Evolutionary conservation across 2,329 filamentous ascomycete genomes (phyloP).

Genomic region (Stagonosporopsis tanaceti): DNA sequence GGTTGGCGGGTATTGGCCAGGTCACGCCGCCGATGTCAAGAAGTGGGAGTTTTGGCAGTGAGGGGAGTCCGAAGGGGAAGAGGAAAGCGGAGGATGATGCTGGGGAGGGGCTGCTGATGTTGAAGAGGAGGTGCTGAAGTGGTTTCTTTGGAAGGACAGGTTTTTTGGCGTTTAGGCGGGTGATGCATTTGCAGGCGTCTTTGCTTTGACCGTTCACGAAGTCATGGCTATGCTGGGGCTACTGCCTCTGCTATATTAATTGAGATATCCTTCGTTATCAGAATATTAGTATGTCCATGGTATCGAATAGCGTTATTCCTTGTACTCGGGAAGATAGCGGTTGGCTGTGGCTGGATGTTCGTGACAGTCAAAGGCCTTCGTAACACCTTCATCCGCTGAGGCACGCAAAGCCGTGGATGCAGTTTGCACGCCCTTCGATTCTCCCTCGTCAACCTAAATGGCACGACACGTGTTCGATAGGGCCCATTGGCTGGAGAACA

Average conservation of each 20-base stretch:
- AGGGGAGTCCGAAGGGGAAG: slow-evolving; percentile 28
- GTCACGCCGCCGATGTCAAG: slow-evolving; percentile 43
- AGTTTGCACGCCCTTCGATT: neutral
- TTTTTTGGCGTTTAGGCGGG: neutral
- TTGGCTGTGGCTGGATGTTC: neutral
- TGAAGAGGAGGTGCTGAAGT: slow-evolving; percentile 32
- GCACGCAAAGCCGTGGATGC: neutral
- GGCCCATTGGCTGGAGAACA: neutral
- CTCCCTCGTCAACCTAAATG: neutral
- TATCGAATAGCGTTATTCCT: neutral
- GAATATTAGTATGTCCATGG: too few relatives aligned
- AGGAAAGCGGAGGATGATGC: slow-evolving; percentile 34
- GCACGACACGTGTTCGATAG: neutral
- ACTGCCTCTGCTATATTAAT: neutral
- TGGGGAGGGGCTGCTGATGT: slow-evolving; percentile 16
- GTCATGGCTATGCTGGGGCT: neutral
- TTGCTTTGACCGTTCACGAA: neutral
- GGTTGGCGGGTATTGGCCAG: slow-evolving; percentile 15
- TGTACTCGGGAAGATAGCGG: neutral
- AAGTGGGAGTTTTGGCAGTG: slow-evolving; percentile 35
- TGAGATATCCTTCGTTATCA: neutral
- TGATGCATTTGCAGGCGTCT: slow-evolving; percentile 11
- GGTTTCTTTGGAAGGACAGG: neutral
- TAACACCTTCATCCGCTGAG: neutral
- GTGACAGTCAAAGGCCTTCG: slow-evolving; percentile 1